A percentile compares a stretch with the other conserved stretches of the same genome.
These are phyloP conservation scores for Gautieria morchelliformis DNA, from an alignment of 768 basidiomycete species.

Conservation along the genomic window DNA sequence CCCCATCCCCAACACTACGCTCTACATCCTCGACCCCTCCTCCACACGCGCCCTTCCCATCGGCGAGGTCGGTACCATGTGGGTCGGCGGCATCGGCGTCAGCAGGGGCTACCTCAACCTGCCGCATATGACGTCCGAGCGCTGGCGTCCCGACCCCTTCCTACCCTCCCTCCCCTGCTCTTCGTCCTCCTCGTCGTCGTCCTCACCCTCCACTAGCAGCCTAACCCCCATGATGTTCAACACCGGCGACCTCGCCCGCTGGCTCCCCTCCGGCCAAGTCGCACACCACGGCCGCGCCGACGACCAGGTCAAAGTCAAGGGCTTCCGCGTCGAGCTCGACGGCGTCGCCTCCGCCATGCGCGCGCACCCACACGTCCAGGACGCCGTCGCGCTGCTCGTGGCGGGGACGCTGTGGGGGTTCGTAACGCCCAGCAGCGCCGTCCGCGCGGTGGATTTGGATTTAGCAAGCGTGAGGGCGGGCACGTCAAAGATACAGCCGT, in stretches of 20 bases:
- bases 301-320: conserved; percentile 16
- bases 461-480: background rate
- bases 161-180: background rate
- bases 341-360: conserved; percentile 15
- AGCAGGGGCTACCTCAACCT: conserved; percentile 16
- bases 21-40: conserved; percentile 11
- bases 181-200: too few species aligned
- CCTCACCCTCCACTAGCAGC: background rate
- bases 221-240: conserved; percentile 15
- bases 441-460: background rate
- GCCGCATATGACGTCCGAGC: conserved; percentile 13
- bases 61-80: conserved; percentile 13
- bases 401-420: conserved; percentile 15
- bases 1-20: conserved; percentile 40
- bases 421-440: conserved; percentile 6
- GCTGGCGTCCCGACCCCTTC: conserved; percentile 13
- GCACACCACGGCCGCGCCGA: conserved; percentile 15
- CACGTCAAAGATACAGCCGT: conserved; percentile 9
- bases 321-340: conserved; percentile 16
- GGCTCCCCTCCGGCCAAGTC: conserved; percentile 14
- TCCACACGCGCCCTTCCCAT: conserved; percentile 7
- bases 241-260: conserved; percentile 15
- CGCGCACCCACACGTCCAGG: background rate
- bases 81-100: conserved; percentile 16
- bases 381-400: conserved; percentile 11